Percentiles rank a stretch among this genome's conserved stretches.
Conservation (phyloP, 1,139 yeast genomes). For the Pichia sp. region DNA sequence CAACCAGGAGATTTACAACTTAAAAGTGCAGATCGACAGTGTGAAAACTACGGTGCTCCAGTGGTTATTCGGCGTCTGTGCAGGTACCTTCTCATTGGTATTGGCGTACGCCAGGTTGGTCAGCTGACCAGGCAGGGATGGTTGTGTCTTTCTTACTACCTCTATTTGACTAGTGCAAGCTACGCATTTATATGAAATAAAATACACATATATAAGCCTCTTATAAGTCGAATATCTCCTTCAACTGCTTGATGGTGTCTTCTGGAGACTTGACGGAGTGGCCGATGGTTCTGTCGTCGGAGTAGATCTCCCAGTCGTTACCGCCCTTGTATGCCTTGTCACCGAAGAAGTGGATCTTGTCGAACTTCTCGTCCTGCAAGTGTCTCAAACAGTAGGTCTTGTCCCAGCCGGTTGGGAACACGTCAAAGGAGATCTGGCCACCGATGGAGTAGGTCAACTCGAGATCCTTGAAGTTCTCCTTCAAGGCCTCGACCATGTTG, state of each 20-base stretch:
- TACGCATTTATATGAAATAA: neutral
- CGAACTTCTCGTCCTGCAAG: constrained; percentile 78
- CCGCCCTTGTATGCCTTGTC: constrained; percentile 98
- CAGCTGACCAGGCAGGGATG: constrained; percentile 38
- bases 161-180: neutral
- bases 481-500: constrained; percentile 77
- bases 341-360: constrained; percentile 93
- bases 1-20: constrained; percentile 91
- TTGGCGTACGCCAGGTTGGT: constrained; percentile 85
- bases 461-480: constrained; percentile 73
- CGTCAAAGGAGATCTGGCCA: constrained; percentile 98
- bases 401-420: constrained; percentile 99
- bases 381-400: constrained; percentile 96
- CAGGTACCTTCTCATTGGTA: constrained; percentile 94
- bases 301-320: constrained; percentile 95
- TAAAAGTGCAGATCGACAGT: constrained; percentile 90
- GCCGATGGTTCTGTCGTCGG: constrained; percentile 88
- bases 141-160: neutral
- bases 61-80: constrained; percentile 96
- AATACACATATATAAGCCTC: neutral
- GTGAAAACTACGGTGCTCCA: constrained; percentile 96
- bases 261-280: constrained; percentile 86
- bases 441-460: constrained; percentile 95
- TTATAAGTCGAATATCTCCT: constrained; percentile 59
- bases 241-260: constrained; percentile 82